Percentiles rank a stretch among this genome's conserved stretches.
These are phyloP conservation scores for Fusarium decemcellulare DNA, from an alignment of 2,329 filamentous ascomycete species.

Conservation along the genomic window DNA sequence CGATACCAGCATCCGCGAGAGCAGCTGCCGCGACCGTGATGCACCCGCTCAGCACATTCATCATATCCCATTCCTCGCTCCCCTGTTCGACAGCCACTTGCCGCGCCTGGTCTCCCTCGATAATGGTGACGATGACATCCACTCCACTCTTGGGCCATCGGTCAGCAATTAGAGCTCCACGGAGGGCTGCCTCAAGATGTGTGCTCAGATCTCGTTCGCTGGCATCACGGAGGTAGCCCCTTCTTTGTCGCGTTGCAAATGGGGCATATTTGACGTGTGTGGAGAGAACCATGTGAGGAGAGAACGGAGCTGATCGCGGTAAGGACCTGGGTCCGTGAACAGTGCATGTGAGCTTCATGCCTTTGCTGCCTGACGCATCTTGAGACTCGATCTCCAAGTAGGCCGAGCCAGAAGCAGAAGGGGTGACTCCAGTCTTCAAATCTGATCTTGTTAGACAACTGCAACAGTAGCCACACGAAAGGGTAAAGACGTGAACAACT, in stretches of 20 bases:
- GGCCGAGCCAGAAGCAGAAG: slow-evolving; percentile 93
- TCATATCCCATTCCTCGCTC: slow-evolving; percentile 84
- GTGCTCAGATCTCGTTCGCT: slow-evolving; percentile 91
- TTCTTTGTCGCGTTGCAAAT: slow-evolving; percentile 86
- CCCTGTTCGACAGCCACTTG: slow-evolving; percentile 62
- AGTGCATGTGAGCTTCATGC: slow-evolving; percentile 92
- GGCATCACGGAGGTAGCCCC: slow-evolving; percentile 88
- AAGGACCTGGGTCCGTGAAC: slow-evolving; percentile 94
- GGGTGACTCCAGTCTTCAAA: slow-evolving; percentile 91
- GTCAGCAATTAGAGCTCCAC: slow-evolving; percentile 92
- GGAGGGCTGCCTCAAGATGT: slow-evolving; percentile 90
- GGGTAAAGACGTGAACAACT: slow-evolving; percentile 48
- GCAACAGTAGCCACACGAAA: slow-evolving; percentile 6
- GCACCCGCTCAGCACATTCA: slow-evolving; percentile 92
- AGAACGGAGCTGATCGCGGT: slow-evolving; percentile 91
- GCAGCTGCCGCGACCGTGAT: slow-evolving; percentile 95
- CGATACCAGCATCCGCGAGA: slow-evolving; percentile 93
- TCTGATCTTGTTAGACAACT: slow-evolving; percentile 64
- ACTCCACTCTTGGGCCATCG: slow-evolving; percentile 98
- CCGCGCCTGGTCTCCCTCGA: slow-evolving; percentile 91
- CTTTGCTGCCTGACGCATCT: slow-evolving; percentile 66
- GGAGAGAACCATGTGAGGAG: slow-evolving; percentile 90
- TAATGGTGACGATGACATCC: slow-evolving; percentile 92
- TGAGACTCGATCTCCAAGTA: slow-evolving; percentile 79
- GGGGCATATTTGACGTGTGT: slow-evolving; percentile 98